phyloP scores from a whole-genome alignment of 306 rosid genomes.

The Gynostemma pentaphyllum region DNA sequence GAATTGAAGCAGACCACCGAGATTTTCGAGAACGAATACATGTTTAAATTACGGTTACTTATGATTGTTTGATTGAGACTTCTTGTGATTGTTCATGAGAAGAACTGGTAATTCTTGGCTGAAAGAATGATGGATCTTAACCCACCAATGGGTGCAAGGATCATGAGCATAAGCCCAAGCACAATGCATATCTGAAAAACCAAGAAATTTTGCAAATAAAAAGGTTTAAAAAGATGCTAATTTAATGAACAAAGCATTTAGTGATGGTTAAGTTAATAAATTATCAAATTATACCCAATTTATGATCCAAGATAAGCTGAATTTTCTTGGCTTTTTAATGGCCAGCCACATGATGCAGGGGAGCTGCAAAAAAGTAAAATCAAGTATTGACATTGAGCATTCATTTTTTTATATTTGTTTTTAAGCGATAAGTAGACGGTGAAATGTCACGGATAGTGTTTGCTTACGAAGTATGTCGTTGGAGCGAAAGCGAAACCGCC shows the following conservation, averaged over 20 bases:
- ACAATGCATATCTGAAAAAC: slow-evolving; percentile 45
- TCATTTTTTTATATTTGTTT: no score
- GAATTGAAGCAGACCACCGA: no score
- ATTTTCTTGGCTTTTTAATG: slow-evolving; percentile 45
- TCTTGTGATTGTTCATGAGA: slow-evolving; percentile 28
- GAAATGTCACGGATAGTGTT: no score
- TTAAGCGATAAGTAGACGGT: no score
- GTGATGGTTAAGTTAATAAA: not conserved
- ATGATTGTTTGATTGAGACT: not conserved
- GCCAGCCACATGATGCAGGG: slow-evolving; percentile 80
- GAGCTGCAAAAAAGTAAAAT: slow-evolving; percentile 32
- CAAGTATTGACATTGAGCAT: not conserved
- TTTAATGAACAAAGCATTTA: not conserved
- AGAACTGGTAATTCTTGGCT: slow-evolving; percentile 45
- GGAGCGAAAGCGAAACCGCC: slow-evolving; percentile 94
- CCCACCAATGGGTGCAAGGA: slow-evolving; percentile 64
- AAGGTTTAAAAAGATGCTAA: not conserved
- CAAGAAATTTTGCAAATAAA: not conserved
- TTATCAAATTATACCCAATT: slow-evolving; percentile 48
- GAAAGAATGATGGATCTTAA: slow-evolving; percentile 42
- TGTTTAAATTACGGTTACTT: no score
- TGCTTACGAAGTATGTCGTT: slow-evolving; percentile 65
- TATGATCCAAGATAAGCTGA: slow-evolving; percentile 44
- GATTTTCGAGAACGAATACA: no score
- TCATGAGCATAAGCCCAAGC: slow-evolving; percentile 52